Conservation (phyloP, 2,329 filamentous ascomycete genomes). For the Thelonectria blattea region DNA sequence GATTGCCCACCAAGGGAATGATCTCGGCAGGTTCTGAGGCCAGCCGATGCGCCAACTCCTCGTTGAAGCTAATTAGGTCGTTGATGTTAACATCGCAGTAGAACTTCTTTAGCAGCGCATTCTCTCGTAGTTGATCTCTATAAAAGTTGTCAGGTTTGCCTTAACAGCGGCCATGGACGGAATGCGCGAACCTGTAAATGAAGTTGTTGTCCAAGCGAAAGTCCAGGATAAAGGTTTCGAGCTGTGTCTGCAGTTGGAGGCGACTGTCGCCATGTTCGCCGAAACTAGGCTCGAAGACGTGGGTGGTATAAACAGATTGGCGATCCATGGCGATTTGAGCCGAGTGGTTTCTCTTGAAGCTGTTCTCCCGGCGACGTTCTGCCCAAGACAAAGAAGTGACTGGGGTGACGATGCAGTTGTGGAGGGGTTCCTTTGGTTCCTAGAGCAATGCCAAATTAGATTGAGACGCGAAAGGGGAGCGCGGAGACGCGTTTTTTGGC, state of each 20-base stretch:
- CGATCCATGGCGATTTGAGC: slow-evolving; percentile 71
- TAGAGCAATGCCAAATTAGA: slow-evolving; percentile 18
- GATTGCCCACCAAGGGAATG: slow-evolving; percentile 76
- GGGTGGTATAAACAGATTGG: slow-evolving; percentile 84
- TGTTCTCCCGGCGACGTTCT: slow-evolving; percentile 17
- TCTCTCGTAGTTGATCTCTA: slow-evolving; percentile 94
- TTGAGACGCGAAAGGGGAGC: slow-evolving; percentile 15
- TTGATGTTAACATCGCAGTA: slow-evolving; percentile 96
- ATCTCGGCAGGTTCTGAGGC: slow-evolving; percentile 90
- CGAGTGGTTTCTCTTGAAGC: slow-evolving; percentile 7
- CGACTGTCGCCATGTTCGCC: slow-evolving; percentile 72
- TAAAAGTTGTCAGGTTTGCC: slow-evolving; percentile 17
- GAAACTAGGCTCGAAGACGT: slow-evolving; percentile 74
- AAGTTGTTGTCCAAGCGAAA: slow-evolving; percentile 95
- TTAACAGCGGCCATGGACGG: not conserved
- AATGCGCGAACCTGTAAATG: slow-evolving; percentile 76
- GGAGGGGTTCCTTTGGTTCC: slow-evolving; percentile 36
- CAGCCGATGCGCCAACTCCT: slow-evolving; percentile 89
- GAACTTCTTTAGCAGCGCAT: slow-evolving; percentile 91
- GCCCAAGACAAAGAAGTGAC: slow-evolving; percentile 19
- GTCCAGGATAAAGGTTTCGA: slow-evolving; percentile 90
- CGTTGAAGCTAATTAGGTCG: slow-evolving; percentile 94
- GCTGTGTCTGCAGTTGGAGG: slow-evolving; percentile 74
- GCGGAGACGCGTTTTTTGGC: slow-evolving; percentile 26
- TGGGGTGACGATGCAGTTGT: slow-evolving; percentile 32